Base-by-base conservation (phyloP, 345 rosid species). In the Cardamine occulta region DNA sequence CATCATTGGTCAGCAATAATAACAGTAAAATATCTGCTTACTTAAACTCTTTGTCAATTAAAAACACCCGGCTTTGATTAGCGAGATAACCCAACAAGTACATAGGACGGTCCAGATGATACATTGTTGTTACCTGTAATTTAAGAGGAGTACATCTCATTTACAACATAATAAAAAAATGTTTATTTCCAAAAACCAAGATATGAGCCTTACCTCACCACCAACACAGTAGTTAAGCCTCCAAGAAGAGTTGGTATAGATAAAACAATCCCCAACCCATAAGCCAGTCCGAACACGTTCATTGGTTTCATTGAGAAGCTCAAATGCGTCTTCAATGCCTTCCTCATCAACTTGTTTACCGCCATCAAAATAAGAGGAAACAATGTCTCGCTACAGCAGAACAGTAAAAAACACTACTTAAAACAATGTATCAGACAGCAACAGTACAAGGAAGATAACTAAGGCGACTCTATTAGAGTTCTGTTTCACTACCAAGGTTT, bases 191-290 rank as follows among this genome's bases (percentile, higher is more conserved):
- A 63, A 45, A 24, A 62, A 13, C 51, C 64, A 24, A 23, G 32
- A 55, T 17, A 47, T 40, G 63, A 70, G 68, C 61, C 65, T 74
- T 85, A 94, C 97, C 97, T 91, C 97, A 55, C 98, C 98, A 77
- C 98, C 97, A 63, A 94, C 96, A 82, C 98, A 91, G 80, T 94
- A 94, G 74, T 94, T 94, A 75, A 94, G 96, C 73, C 98, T 91
- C 98, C 98, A 94, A 14, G 97, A 81, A 32, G 96, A 85, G 81
- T 94, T 94, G 82, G 86, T 94, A 81, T 89, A 94, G 75, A 94
- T 94, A 74, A 94, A 94, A 87, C 98, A 94, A 79, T 94, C 98
- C 69, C 97, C 98, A 82, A 94, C 97, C 98, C 97, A 94, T 57
- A 91, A 72, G 66, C 97, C 97, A 47, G 98, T 91, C 81, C 96